Base-by-base conservation (phyloP, 441 rosid genomes). In the Daphne laureola region DNA sequence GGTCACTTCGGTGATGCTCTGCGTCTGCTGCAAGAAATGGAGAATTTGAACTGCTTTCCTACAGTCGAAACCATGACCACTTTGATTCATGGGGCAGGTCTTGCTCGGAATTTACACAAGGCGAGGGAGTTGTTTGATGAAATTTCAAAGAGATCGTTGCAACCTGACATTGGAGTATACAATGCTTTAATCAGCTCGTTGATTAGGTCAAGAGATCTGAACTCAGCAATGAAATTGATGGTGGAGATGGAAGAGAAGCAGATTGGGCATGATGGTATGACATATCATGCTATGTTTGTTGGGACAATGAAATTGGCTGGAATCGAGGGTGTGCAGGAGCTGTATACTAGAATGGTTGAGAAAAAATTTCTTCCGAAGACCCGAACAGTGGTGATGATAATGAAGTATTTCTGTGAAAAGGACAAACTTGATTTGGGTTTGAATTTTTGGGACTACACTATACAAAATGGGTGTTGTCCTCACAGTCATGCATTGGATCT, bases 401-500 rank as follows among this genome's bases (percentile, higher is more conserved):
- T 84, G 87, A 91, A 91, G 67, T 66, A 67, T 42, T 91, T 88
- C 53, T 88, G 93, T 47, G 67, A 61, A 14, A 91, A 84, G 55
- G 46, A 69, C 9, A 68, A 53, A 67, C 55, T 82, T 43, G 87
- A 84, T 73, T 53, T 79, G 57, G 93, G 87, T 43, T 40, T 86
- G 63, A 54, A 62, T 55, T 31, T 88, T 53, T 91, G 96, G 98
- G 62, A 43, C 25, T 84, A 86, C 70, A 44, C 84, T 57, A 18
- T 82, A 54, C 81, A 75, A 66, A 86, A 80, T 69, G 96, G 96
- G 44, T 77, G 70, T 61, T 88, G 91, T 59, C 96, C 96, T 51
- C 96, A 91, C 64, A 67, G 78, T 27, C 96, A 86, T 59, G 93
- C 89, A 5, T 57, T 91, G 73, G 89, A 91, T 49, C 78, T 88